Evolutionary conservation across 805 yeast genomes (phyloP), one percentile per base, ranked within the genome.

Genomic region (Barnettozyma californica): DNA sequence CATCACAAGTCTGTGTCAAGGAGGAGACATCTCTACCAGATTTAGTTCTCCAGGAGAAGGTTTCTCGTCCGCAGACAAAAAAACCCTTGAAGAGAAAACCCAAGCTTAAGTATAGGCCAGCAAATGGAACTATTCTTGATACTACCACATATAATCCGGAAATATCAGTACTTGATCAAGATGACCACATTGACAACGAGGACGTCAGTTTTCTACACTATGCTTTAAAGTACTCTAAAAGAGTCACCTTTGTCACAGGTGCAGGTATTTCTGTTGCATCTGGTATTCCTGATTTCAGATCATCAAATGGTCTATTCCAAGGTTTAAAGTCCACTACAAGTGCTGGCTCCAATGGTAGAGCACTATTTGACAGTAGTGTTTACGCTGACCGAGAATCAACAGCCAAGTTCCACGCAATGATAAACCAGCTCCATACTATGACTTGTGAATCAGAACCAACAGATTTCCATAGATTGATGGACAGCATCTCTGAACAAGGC

Each of bases 261-360:
- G 97, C 97, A 16, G 97, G 97, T 25, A 88, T 90, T 46, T 87
- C 95, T 34, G 91, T 97, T 5, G 81, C 89, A 1, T 68, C 91
- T 45, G 97, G 97, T 13, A 90, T 89, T 47, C 97, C 97, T 1
- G 97, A 89, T 67, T 89, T 90, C 67, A 69, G 97, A 61, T 85
- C 95, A 8, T 77, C 88, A 1, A 70, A 81, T 51, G 96, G 96
- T 1, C 72, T 90, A 43, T 87, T 90, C 61, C 77, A 78, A 47
- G 77, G 78, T 13, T 64, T 80, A 36, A 68, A 70, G 38, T 54
- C 61, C 1, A 60, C 66, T 2, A 62, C 78, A 56, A 61, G 74
- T 11, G 62, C 70, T 4, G 65, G 66, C 3, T 53, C 65, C 0
- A 62, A 62, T 51, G 89, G 89, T 14, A 84, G 84, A 62, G 84